Evolutionary conservation across 2,329 filamentous ascomycete genomes (phyloP).

Genomic region (Albophoma yamanashiensis): DNA sequence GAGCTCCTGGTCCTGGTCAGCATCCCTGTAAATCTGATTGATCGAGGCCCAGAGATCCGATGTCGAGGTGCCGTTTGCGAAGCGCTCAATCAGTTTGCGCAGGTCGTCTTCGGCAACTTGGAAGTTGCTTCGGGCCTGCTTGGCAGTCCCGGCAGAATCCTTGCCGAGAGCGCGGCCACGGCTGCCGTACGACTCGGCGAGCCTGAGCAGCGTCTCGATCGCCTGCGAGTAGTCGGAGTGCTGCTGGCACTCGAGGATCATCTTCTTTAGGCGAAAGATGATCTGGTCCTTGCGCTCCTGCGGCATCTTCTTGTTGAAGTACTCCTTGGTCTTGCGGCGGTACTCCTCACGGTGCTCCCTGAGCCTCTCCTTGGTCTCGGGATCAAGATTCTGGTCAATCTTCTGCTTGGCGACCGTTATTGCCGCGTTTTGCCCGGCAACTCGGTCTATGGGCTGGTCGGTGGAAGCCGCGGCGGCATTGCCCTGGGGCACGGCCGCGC

Average conservation of each 20-base stretch:
- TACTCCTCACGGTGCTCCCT: constrained; percentile 33
- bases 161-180: constrained; percentile 58
- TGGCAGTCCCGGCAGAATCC: constrained; percentile 56
- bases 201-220: constrained; percentile 72
- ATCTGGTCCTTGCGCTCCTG: constrained; percentile 87
- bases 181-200: constrained; percentile 76
- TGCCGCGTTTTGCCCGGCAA: constrained; percentile 20
- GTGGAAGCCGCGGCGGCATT: constrained; percentile 23
- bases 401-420: constrained; percentile 42
- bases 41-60: constrained; percentile 80
- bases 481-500: background rate
- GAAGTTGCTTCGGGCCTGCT: constrained; percentile 61
- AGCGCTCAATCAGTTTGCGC: constrained; percentile 82
- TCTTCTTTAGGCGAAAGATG: constrained; percentile 90
- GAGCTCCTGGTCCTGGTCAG: constrained; percentile 77
- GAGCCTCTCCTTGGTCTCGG: constrained; percentile 47
- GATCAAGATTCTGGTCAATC: constrained; percentile 50
- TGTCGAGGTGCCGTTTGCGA: constrained; percentile 86
- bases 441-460: constrained; percentile 38
- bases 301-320: constrained; percentile 78
- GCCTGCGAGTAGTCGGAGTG: constrained; percentile 89
- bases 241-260: constrained; percentile 92
- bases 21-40: constrained; percentile 75
- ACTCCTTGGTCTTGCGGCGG: constrained; percentile 50
- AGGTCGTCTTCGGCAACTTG: constrained; percentile 63